phyloP scores from a whole-genome alignment of 192 early-diverging fungal genomes.

The Coemansia sp. region DNA sequence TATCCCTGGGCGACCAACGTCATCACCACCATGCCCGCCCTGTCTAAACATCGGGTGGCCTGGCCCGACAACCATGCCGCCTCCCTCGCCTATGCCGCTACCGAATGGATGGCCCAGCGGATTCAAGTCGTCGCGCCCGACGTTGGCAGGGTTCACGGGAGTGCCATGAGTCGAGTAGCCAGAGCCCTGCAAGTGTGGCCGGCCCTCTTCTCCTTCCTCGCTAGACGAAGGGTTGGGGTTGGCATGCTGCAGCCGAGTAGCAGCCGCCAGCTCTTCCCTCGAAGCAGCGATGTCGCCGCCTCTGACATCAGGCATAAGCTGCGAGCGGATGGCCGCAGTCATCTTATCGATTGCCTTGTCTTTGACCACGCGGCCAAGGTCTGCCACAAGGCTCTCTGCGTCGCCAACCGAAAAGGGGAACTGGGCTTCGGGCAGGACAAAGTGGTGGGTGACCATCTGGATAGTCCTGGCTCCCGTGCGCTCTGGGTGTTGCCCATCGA shows the following conservation, averaged over 20 bases:
- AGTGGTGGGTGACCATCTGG: slow-evolving; percentile 1
- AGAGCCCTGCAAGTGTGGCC: background rate
- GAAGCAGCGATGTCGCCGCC: background rate
- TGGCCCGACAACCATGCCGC: slow-evolving; percentile 86
- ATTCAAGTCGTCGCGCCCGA: slow-evolving; percentile 75
- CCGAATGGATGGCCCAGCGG: slow-evolving; percentile 22
- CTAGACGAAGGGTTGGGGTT: background rate
- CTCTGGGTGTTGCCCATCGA: background rate
- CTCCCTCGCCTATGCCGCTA: slow-evolving; percentile 58
- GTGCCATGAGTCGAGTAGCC: background rate
- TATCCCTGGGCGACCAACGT: slow-evolving; percentile 30
- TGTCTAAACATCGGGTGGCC: slow-evolving; percentile 84
- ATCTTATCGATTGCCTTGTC: slow-evolving; percentile 14
- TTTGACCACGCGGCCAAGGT: slow-evolving; percentile 6
- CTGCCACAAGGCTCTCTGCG: background rate
- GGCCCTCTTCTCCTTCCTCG: background rate
- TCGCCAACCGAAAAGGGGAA: slow-evolving; percentile 14
- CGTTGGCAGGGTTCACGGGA: slow-evolving; percentile 12
- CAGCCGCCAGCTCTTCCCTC: background rate
- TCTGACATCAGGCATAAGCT: slow-evolving; percentile 10
- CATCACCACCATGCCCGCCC: slow-evolving; percentile 18
- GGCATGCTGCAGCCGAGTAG: background rate
- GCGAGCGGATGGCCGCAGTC: slow-evolving; percentile 22
- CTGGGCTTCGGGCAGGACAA: slow-evolving; percentile 7
- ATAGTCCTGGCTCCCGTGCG: background rate